Base-by-base conservation (phyloP, 805 yeast species). In the Teunomyces gatunensis region DNA sequence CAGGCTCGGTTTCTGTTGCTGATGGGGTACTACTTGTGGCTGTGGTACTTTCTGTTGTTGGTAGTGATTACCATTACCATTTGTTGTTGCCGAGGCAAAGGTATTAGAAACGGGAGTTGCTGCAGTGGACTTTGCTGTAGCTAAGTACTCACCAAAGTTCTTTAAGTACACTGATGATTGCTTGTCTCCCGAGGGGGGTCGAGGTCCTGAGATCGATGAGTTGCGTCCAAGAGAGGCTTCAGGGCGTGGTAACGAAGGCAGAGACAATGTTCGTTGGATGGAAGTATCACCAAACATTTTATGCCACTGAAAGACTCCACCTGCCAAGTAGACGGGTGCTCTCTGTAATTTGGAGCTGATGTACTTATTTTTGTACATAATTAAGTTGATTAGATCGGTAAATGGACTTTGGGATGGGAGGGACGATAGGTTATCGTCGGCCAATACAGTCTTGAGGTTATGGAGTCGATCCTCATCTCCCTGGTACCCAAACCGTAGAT, bases 401-500 rank as follows among this genome's bases (percentile, higher is more conserved):
- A 82, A 76, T 0, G 94, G 95, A 23, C 86, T 88, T 6, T 69
- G 67, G 3, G 67, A 11, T 77, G 82, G 47, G 53, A 60, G 51
- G 73, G 69, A 63, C 66, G 69, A 49, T 63, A 56, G 15, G 66
- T 68, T 54, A 58, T 61, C 52, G 13, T 66, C 60, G 15, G 68
- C 54, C 15, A 78, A 63, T 56, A 69, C 60, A 21, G 64, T 58
- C 45, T 63, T 69, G 21, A 83, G 51, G 15, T 64, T 55, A 2
- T 67, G 48, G 34, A 79, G 63, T 40, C 73, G 65, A 35, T 54
- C 58, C 18, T 33, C 52, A 17, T 49, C 51, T 41, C 54, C 42
- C 44, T 51, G 46, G 11, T 58, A 56, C 0, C 75, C 74, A 34
- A 70, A 77, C 25, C 64, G 57, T 29, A 71, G 65, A 60, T 87